Percentiles rank a stretch among this genome's conserved stretches.
Evolutionary conservation across 1,284 basidiomycete species (phyloP).

Genomic region (Cutaneotrichosporon curvatum): DNA sequence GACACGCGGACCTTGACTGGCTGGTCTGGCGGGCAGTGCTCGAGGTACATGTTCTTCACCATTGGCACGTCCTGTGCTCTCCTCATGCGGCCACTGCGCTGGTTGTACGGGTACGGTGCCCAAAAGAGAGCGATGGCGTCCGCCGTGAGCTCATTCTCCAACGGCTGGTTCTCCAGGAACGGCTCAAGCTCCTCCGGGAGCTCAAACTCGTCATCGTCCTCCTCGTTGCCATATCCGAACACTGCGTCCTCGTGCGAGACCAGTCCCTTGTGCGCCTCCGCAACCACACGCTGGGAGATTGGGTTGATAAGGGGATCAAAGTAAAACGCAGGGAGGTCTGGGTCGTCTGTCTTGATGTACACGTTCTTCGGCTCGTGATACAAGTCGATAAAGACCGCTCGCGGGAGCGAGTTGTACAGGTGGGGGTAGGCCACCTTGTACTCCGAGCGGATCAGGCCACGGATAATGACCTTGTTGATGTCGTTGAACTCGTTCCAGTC

Average conservation of each 20-base stretch:
- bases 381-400: slow-evolving; percentile 82
- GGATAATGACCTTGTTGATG: slow-evolving; percentile 99
- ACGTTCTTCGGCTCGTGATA: slow-evolving; percentile 97
- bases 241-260: slow-evolving; percentile 84
- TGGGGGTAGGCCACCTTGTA: slow-evolving; percentile 99
- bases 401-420: slow-evolving; percentile 95
- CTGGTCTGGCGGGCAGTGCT: slow-evolving; percentile 94
- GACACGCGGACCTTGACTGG: slow-evolving; percentile 98
- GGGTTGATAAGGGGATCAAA: slow-evolving; percentile 98
- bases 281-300: slow-evolving; percentile 77
- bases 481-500: slow-evolving; percentile 99
- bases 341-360: slow-evolving; percentile 97
- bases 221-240: slow-evolving; percentile 75
- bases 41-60: slow-evolving; percentile 95
- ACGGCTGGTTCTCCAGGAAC: slow-evolving; percentile 71
- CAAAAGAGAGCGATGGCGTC: slow-evolving; percentile 98
- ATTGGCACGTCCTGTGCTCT: slow-evolving; percentile 92
- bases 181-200: slow-evolving; percentile 74
- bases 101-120: slow-evolving; percentile 93
- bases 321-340: slow-evolving; percentile 98
- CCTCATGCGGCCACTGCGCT: slow-evolving; percentile 85
- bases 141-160: slow-evolving; percentile 88
- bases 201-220: slow-evolving; percentile 70
- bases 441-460: slow-evolving; percentile 96
- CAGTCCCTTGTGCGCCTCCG: slow-evolving; percentile 71